Conservation (phyloP, 1,139 yeast species). For the Pichia sp. region DNA sequence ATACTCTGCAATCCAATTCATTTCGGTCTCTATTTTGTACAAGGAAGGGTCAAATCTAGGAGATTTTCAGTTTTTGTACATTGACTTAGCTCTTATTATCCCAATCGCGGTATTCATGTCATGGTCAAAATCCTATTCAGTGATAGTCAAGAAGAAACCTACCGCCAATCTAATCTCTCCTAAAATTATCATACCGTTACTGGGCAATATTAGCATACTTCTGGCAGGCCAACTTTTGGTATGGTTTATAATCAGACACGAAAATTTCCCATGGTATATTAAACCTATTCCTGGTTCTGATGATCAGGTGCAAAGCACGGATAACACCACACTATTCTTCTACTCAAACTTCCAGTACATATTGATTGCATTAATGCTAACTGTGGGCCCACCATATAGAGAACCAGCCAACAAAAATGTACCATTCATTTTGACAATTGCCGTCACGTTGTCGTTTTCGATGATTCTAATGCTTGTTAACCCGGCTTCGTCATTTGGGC, state of each 20-base stretch:
- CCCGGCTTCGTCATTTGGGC: constrained; percentile 52
- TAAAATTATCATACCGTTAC: constrained; percentile 74
- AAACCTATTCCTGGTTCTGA: constrained; percentile 77
- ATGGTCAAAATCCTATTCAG: constrained; percentile 79
- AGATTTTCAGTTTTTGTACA: constrained; percentile 94
- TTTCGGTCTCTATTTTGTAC: constrained; percentile 79
- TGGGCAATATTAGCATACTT: constrained; percentile 65
- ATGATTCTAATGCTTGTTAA: constrained; percentile 45
- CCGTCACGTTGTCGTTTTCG: constrained; percentile 47
- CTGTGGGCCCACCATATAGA: constrained; percentile 95
- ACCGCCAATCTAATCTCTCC: constrained; percentile 91
- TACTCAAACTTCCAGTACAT: constrained; percentile 87
- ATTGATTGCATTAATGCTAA: constrained; percentile 71
- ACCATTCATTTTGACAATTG: constrained; percentile 67
- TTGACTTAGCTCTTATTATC: constrained; percentile 81
- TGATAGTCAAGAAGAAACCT: constrained; percentile 69
- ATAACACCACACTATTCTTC: constrained; percentile 79
- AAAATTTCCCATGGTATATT: constrained; percentile 63
- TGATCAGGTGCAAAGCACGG: constrained; percentile 80
- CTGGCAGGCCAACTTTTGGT: constrained; percentile 60
- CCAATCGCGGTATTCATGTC: constrained; percentile 98
- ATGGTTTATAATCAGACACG: constrained; percentile 53
- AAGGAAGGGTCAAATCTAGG: constrained; percentile 90
- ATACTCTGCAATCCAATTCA: constrained; percentile 93
- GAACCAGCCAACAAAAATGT: constrained; percentile 63